A percentile compares a stretch with the other conserved stretches of the same genome.
Evolutionary conservation across 768 basidiomycete genomes (phyloP).

Genomic region (Butyriboletus loyo): DNA sequence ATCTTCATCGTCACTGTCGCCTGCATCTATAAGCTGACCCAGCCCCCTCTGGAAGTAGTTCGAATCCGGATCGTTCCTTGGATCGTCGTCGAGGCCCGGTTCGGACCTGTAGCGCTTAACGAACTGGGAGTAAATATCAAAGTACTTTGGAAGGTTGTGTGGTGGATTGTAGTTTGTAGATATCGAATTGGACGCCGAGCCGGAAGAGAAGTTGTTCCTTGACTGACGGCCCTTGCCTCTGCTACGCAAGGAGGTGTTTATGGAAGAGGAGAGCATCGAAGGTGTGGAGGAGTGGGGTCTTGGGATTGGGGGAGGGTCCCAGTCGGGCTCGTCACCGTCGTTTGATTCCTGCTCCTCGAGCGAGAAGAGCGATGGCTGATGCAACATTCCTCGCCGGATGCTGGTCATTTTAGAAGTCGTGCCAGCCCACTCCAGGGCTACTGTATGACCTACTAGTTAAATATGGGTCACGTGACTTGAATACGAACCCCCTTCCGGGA

Average conservation of each 20-base stretch:
- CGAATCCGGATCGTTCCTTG: conserved; percentile 76
- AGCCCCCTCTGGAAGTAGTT: conserved; percentile 76
- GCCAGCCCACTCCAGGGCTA: too few relatives aligned
- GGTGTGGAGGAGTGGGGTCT: conserved; percentile 21
- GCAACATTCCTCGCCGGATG: conserved; percentile 32
- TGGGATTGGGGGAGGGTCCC: conserved; percentile 37
- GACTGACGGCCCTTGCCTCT: conserved; percentile 32
- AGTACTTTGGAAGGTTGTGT: conserved; percentile 38
- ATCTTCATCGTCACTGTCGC: conserved; percentile 77
- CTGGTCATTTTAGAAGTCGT: conserved; percentile 16
- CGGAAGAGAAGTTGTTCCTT: conserved; percentile 29
- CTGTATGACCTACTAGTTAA: background rate
- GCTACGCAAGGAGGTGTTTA: conserved; percentile 30
- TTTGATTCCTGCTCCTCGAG: conserved; percentile 57
- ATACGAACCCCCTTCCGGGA: background rate
- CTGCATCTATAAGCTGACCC: conserved; percentile 64
- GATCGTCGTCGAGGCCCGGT: conserved; percentile 61
- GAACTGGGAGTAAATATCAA: conserved; percentile 78
- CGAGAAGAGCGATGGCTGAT: conserved; percentile 66
- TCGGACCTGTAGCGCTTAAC: conserved; percentile 71
- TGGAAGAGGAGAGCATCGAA: conserved; percentile 27
- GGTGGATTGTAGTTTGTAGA: conserved; percentile 31
- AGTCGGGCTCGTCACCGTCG: conserved; percentile 43
- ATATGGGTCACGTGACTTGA: conserved; percentile 9
- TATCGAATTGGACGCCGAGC: conserved; percentile 23